Evolutionary conservation across 73 alveolate species (phyloP).

Genomic region (Halteria grandinella): DNA sequence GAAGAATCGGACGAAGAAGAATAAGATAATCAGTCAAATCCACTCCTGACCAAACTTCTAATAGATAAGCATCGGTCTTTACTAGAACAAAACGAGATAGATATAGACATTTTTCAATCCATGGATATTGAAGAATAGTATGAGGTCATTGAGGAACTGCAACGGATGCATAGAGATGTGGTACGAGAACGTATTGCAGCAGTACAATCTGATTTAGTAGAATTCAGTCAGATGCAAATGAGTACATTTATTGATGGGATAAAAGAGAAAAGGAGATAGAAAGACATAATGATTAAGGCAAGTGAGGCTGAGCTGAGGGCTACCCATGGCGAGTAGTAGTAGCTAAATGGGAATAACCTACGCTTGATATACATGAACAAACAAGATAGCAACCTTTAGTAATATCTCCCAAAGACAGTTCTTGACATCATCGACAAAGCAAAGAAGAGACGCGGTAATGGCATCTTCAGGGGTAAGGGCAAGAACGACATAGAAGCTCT

Average conservation of each 20-base stretch:
- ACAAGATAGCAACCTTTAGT: neutral
- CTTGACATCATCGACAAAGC: constrained; percentile 20
- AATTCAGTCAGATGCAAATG: constrained; percentile 30
- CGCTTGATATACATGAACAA: constrained; percentile 1
- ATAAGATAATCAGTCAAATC: neutral
- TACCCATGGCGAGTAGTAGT: neutral
- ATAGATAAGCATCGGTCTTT: constrained; percentile 36
- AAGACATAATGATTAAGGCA: constrained; percentile 50
- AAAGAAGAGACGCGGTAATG: constrained; percentile 4
- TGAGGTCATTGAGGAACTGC: constrained; percentile 50
- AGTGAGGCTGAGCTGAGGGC: constrained; percentile 29
- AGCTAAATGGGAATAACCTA: constrained; percentile 5
- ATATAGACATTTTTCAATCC: constrained; percentile 38
- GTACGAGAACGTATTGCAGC: constrained; percentile 21
- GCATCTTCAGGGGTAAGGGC: constrained; percentile 2
- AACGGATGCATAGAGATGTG: constrained; percentile 7
- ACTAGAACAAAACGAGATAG: constrained; percentile 51
- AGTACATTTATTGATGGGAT: constrained; percentile 35
- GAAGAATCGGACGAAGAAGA: neutral
- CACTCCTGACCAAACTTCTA: constrained; percentile 3
- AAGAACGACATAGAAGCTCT: constrained; percentile 24
- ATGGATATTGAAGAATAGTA: constrained; percentile 49
- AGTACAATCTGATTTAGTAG: constrained; percentile 8
- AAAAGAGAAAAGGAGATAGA: constrained; percentile 50
- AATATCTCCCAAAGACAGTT: constrained; percentile 5